Evolutionary conservation across 2,329 filamentous ascomycete genomes (phyloP).

Genomic region (Colletotrichum ledebouriae): DNA sequence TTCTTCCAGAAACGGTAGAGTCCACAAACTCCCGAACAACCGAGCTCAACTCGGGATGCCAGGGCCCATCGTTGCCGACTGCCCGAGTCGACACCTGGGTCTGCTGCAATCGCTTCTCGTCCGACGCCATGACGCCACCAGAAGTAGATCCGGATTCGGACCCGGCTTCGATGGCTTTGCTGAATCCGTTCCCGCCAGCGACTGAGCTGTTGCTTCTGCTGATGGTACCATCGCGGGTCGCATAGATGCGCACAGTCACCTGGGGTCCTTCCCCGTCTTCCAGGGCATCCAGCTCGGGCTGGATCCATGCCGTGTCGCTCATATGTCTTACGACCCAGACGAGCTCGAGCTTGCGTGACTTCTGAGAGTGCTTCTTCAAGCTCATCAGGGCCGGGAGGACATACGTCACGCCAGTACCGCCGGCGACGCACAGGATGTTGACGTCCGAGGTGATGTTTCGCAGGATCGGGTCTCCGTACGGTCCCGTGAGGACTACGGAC

Average conservation of each 20-base stretch:
- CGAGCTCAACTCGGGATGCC: slow-evolving; percentile 61
- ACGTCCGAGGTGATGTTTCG: slow-evolving; percentile 55
- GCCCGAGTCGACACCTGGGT: slow-evolving; percentile 38
- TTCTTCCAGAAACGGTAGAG: slow-evolving; percentile 62
- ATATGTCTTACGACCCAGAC: slow-evolving; percentile 73
- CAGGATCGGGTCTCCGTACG: slow-evolving; percentile 69
- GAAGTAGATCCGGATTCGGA: slow-evolving; percentile 32
- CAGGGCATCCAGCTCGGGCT: slow-evolving; percentile 66
- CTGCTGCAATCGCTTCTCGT: slow-evolving; percentile 44
- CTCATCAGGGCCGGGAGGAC: slow-evolving; percentile 61
- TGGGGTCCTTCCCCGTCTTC: slow-evolving; percentile 51
- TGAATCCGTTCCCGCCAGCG: slow-evolving; percentile 41
- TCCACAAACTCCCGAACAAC: slow-evolving; percentile 65
- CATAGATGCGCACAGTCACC: slow-evolving; percentile 68
- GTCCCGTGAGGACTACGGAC: slow-evolving; percentile 71
- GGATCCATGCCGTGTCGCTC: slow-evolving; percentile 70
- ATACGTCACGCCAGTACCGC: slow-evolving; percentile 57
- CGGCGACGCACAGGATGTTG: slow-evolving; percentile 57
- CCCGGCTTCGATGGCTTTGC: slow-evolving; percentile 21
- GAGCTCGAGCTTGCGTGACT: slow-evolving; percentile 66
- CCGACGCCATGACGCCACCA: slow-evolving; percentile 25
- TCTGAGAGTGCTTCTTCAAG: slow-evolving; percentile 46
- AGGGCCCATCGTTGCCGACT: slow-evolving; percentile 40
- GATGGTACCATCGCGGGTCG: slow-evolving; percentile 64
- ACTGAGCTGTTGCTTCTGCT: background rate